A percentile compares a stretch with the other conserved stretches of the same genome.
Evolutionary conservation across 306 rosid genomes (phyloP).

Genomic region (Coriaria nepalensis): DNA sequence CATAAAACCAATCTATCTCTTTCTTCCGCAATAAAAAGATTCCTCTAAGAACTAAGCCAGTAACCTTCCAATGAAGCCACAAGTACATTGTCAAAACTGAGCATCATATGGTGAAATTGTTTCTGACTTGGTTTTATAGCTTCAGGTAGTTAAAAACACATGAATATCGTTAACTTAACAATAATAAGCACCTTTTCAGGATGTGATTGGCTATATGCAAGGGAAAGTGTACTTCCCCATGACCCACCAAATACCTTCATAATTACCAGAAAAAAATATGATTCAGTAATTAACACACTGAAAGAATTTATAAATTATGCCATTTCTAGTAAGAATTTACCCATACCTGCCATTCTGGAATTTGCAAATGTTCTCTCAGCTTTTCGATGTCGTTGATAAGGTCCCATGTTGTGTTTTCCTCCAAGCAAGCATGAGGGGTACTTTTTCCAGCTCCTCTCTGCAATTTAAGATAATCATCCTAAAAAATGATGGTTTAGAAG

Average conservation of each 20-base stretch:
- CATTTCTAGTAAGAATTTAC: slow-evolving; percentile 1
- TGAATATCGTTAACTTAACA: slow-evolving; percentile 12
- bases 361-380: slow-evolving; percentile 70
- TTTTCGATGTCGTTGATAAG: slow-evolving; percentile 81
- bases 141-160: neutral
- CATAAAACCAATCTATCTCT: slow-evolving; percentile 98
- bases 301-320: neutral
- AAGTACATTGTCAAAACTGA: slow-evolving; percentile 10
- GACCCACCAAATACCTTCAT: slow-evolving; percentile 91
- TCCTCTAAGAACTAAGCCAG: slow-evolving; percentile 79
- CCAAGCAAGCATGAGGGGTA: slow-evolving; percentile 94
- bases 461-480: slow-evolving; percentile 11
- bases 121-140: neutral
- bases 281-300: neutral
- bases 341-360: slow-evolving; percentile 91
- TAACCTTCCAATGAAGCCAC: slow-evolving; percentile 49
- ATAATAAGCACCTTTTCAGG: slow-evolving; percentile 59
- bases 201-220: slow-evolving; percentile 87
- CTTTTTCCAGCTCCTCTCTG: slow-evolving; percentile 92
- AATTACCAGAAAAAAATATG: slow-evolving; percentile 16
- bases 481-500: slow-evolving; percentile 3
- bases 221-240: slow-evolving; percentile 94
- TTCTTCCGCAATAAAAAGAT: slow-evolving; percentile 83
- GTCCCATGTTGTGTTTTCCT: slow-evolving; percentile 85
- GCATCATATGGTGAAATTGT: slow-evolving; percentile 9